Conservation (phyloP, 2,329 filamentous ascomycete genomes). For the Didymella pinodella region DNA sequence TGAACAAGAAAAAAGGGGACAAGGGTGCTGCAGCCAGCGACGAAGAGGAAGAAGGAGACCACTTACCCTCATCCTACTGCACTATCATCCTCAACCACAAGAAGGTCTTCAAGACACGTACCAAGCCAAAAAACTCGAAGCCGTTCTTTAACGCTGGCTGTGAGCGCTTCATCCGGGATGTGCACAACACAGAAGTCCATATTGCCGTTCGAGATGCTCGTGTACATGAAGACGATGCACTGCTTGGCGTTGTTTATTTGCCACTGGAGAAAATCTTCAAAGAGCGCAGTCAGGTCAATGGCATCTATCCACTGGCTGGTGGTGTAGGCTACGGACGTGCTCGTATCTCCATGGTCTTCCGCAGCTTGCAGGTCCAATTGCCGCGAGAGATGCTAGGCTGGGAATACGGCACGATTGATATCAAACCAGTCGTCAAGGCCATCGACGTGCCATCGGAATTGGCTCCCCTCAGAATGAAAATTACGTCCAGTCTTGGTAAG, state of each 20-base stretch:
- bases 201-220: constrained; percentile 72
- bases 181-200: constrained; percentile 71
- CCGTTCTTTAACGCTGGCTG: constrained; percentile 81
- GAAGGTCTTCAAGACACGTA: constrained; percentile 73
- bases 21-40: constrained; percentile 63
- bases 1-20: constrained; percentile 63
- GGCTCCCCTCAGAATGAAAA: constrained; percentile 63
- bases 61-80: constrained; percentile 74
- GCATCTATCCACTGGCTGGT: constrained; percentile 71
- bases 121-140: constrained; percentile 79
- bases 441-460: constrained; percentile 61
- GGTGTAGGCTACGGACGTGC: constrained; percentile 76
- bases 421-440: constrained; percentile 62
- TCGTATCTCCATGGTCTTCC: constrained; percentile 75
- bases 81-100: constrained; percentile 77
- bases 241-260: constrained; percentile 75
- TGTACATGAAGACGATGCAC: constrained; percentile 72
- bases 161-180: constrained; percentile 75
- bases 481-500: constrained; percentile 65
- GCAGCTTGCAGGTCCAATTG: constrained; percentile 70
- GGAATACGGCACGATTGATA: constrained; percentile 74
- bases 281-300: constrained; percentile 69
- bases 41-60: constrained; percentile 67
- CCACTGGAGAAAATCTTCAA: constrained; percentile 69
- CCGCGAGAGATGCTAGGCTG: constrained; percentile 69